These are phyloP conservation scores for Climacium dendroides DNA, from an alignment of 225 moss, liverwort and hornwort species.

Conservation along the genomic window DNA sequence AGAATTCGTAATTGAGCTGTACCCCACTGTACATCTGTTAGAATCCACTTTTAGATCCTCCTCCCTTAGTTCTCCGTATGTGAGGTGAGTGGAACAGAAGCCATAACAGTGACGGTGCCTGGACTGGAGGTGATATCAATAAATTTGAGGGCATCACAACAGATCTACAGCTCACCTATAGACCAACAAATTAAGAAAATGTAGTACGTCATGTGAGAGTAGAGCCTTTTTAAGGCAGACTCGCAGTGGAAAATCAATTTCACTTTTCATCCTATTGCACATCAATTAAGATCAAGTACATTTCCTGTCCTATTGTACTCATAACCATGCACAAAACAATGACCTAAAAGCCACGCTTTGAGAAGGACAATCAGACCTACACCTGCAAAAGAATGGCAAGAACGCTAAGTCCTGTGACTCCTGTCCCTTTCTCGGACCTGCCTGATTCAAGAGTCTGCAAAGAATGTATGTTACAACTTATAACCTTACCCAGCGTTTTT, in stretches of 20 bases:
- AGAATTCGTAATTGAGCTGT: too few species aligned
- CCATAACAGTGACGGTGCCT: too few species aligned
- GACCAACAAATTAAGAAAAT: neutral
- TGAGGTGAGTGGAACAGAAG: too few species aligned
- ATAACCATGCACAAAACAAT: neutral
- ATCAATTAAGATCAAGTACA: neutral
- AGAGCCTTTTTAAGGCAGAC: neutral
- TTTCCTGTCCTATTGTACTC: neutral
- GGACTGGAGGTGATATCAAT: neutral
- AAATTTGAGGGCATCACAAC: neutral
- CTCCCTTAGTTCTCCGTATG: neutral
- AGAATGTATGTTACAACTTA: neutral
- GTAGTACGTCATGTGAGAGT: neutral
- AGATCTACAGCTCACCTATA: neutral
- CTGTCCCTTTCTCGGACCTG: neutral
- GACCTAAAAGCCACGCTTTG: neutral
- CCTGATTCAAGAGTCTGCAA: neutral
- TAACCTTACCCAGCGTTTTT: neutral
- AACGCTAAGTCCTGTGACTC: neutral
- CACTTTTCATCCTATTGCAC: neutral
- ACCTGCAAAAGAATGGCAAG: neutral
- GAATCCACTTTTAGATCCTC: neutral
- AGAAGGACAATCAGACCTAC: neutral
- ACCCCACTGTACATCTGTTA: neutral
- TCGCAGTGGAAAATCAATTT: neutral